phyloP scores from a whole-genome alignment of 1,284 basidiomycete genomes.

The Neotropicomus parvogracilis region DNA sequence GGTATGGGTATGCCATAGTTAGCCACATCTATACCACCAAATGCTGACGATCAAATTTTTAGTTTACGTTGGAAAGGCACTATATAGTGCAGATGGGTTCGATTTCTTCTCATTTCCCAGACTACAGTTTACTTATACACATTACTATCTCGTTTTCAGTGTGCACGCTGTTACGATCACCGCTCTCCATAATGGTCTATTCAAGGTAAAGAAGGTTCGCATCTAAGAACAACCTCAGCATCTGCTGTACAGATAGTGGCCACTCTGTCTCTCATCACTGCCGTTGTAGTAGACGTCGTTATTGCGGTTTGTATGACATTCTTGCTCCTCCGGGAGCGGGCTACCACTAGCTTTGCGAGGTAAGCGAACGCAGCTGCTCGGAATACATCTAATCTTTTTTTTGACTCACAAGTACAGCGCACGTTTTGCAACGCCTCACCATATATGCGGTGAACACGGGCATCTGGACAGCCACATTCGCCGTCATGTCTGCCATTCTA shows the following conservation, averaged over 20 bases:
- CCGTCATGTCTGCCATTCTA: conserved; percentile 8
- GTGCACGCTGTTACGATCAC: background rate
- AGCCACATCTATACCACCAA: background rate
- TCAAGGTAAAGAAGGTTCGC: background rate
- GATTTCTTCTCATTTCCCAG: background rate
- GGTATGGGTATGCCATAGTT: background rate
- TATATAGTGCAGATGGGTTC: background rate
- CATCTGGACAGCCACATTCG: conserved; percentile 11
- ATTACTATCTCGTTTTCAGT: background rate
- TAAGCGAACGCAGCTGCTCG: background rate
- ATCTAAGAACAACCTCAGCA: background rate
- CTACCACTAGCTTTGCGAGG: background rate
- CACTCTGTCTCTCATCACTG: background rate
- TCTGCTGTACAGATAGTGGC: background rate
- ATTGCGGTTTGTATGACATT: background rate
- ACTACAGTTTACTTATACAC: too few species aligned
- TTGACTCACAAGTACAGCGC: background rate
- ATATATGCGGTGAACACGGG: conserved; percentile 15
- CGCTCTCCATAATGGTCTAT: background rate
- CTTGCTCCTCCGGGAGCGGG: conserved; percentile 6
- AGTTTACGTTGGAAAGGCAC: background rate
- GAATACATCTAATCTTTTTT: too few species aligned
- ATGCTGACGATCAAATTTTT: background rate
- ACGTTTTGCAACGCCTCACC: conserved; percentile 10
- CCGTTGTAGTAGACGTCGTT: conserved; percentile 6